Evolutionary conservation across 2,329 filamentous ascomycete genomes (phyloP), one percentile per base, ranked within the genome.

Genomic region (Alternaria arbusti): DNA sequence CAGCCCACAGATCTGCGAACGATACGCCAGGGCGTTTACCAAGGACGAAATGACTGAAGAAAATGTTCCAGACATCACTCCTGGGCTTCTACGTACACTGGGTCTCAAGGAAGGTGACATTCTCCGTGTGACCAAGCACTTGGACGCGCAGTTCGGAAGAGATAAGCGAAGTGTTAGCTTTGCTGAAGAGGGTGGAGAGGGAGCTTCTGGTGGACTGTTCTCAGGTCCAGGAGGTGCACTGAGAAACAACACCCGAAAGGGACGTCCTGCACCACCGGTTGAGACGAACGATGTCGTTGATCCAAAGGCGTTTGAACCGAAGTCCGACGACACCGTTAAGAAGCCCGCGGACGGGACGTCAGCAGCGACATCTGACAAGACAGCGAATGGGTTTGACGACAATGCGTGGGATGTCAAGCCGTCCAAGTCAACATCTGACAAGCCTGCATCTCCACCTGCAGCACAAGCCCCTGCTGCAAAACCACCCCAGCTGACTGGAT

Each of bases 401-500:
- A 93, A 98, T 83, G 96, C 96, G 9, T 99, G 96, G 96, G 93
- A 96, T 74, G 91, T 97, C 54, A 97, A 97, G 82, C 92, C 93
- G 17, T 87, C 91, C 13, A 91, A 89, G 4, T 67, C 81, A 47
- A 66, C 77, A 63, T 69, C 82, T 51, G 71, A 84, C 22, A 68
- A 82, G 70, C 64, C 80, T 46, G 68, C 81, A 32, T 71, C 82
- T 49, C 76, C 84, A 32, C 70, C 80, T 45, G 68, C 84, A 51
- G 76, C 81, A 30, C 71, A 84, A 22, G 73, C 82, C 17, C 70
- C 80, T 67, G 73, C 83, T 44, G 62, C 69, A 49, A 71, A 69
- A 47, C 71, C 74, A 50, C 73, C 72, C 52, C 71, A 74, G 20
- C 67, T 79, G 61, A 91, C 91, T 25, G 92, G 91, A 7, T 90